Evolutionary conservation across 2,329 filamentous ascomycete genomes (phyloP), one percentile per base, ranked within the genome.

Genomic region (Aspergillus ibericus): DNA sequence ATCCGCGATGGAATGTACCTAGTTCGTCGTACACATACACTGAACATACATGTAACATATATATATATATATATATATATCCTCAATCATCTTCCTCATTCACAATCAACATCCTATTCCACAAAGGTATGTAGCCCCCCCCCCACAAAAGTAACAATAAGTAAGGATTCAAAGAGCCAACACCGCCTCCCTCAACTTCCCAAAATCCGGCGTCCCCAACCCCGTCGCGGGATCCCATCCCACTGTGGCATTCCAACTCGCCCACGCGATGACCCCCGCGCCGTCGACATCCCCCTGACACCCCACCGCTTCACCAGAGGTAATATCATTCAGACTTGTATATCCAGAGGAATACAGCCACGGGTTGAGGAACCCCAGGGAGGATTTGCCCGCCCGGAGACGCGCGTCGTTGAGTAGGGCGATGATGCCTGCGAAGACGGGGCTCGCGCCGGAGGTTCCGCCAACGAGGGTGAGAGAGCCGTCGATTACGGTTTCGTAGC

Each of bases 321-420:
- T 65, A 27, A 77, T 71, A 62, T 86, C 84, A 0, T 74, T 83
- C 16, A 86, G 72, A 0, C 75, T 82, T 60, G 75, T 70, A 56
- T 77, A 78, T 4, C 79, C 81, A 36, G 70, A 67, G 10, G 72
- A 73, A 65, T 86, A 86, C 10, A 86, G 65, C 79, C 81, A 84
- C 0, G 83, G 83, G 67, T 86, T 86, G 49, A 86, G 59, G 70
- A 82, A 85, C 0, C 84, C 84, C 7, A 85, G 74, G 0, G 77
- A 69, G 0, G 77, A 68, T 68, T 82, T 82, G 15, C 83, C 83
- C 3, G 36, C 55, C 4, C 40, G 46, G 27, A 56, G 46, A 15
- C 55, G 55, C 6, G 36, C 55, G 10, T 52, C 48, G 38, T 56
- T 56, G 5, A 56, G 46, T 35, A 52, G 25, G 5, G 35, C 48